Percentiles rank a stretch among this genome's conserved stretches.
These are phyloP conservation scores for Neodidymelliopsis sp. DNA, from an alignment of 2,329 filamentous ascomycete species.

Conservation along the genomic window DNA sequence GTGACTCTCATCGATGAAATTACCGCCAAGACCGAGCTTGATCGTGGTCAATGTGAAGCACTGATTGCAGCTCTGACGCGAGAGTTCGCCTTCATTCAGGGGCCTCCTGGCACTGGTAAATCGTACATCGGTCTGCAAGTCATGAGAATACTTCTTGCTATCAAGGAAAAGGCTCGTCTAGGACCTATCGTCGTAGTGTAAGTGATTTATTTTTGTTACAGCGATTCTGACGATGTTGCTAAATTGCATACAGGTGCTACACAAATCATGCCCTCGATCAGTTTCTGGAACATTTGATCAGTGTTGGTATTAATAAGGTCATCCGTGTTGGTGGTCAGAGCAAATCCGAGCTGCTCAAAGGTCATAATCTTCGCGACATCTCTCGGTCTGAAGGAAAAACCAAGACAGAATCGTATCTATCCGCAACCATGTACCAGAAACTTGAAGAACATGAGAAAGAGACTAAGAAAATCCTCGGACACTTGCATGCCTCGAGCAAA, in stretches of 20 bases:
- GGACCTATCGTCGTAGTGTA: slow-evolving; percentile 56
- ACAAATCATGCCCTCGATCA: slow-evolving; percentile 65
- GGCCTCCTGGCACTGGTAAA: slow-evolving; percentile 75
- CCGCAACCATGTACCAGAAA: slow-evolving; percentile 19
- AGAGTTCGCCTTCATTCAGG: slow-evolving; percentile 69
- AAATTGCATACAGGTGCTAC: slow-evolving; percentile 46
- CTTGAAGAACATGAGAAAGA: slow-evolving; percentile 20
- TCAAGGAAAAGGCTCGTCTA: slow-evolving; percentile 42
- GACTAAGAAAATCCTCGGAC: slow-evolving; percentile 13
- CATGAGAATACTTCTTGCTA: slow-evolving; percentile 63
- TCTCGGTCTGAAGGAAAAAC: slow-evolving; percentile 28
- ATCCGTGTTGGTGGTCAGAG: slow-evolving; percentile 69
- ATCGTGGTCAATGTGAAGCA: slow-evolving; percentile 59
- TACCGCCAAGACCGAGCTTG: slow-evolving; percentile 50
- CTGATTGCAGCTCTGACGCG: slow-evolving; percentile 62
- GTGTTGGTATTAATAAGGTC: slow-evolving; percentile 58
- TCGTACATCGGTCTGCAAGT: slow-evolving; percentile 66
- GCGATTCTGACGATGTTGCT: not conserved
- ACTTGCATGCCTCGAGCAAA: slow-evolving; percentile 17
- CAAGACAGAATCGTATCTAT: slow-evolving; percentile 22
- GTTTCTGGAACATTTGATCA: slow-evolving; percentile 66
- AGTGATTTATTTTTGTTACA: slow-evolving; percentile 13
- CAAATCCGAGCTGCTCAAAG: slow-evolving; percentile 61
- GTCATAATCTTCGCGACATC: slow-evolving; percentile 57
- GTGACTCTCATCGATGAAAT: slow-evolving; percentile 22